These are phyloP conservation scores for Clavispora vitiphila DNA, from an alignment of 805 yeast genomes.

Conservation along the genomic window DNA sequence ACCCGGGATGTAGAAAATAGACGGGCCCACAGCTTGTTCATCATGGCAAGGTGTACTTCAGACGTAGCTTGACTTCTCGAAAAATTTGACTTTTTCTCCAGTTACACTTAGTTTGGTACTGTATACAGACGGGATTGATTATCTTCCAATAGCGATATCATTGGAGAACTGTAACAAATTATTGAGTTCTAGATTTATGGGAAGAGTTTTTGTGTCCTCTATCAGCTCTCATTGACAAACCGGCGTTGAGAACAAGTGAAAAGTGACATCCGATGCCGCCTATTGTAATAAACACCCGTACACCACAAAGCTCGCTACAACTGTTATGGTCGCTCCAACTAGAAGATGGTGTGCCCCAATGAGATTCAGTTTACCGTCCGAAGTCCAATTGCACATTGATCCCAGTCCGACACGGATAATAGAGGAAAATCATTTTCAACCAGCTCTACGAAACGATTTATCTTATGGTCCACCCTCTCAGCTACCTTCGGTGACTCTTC, in stretches of 20 bases:
- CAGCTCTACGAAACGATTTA: background rate
- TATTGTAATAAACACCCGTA: background rate
- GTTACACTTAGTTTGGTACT: background rate
- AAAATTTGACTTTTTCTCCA: constrained; percentile 6
- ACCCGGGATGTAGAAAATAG: constrained; percentile 40
- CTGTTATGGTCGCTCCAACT: background rate
- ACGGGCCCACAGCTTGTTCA: constrained; percentile 23
- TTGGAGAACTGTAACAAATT: too few species aligned
- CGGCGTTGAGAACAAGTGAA: too few species aligned
- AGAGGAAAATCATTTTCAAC: background rate
- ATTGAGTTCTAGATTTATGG: too few species aligned
- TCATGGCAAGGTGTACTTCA: constrained; percentile 7
- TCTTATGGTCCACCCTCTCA: background rate
- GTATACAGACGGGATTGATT: too few species aligned
- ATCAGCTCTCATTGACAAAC: too few species aligned
- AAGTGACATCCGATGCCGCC: too few species aligned
- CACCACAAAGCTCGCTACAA: background rate
- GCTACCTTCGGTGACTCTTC: background rate
- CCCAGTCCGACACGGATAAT: background rate
- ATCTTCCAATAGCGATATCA: too few species aligned
- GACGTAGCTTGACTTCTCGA: constrained; percentile 1
- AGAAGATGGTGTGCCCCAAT: background rate
- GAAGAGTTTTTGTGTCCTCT: too few species aligned
- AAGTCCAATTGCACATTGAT: background rate
- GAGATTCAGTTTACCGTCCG: background rate